Evolutionary conservation across 2,329 filamentous ascomycete genomes (phyloP).

Genomic region (Aureobasidium mangrovei): DNA sequence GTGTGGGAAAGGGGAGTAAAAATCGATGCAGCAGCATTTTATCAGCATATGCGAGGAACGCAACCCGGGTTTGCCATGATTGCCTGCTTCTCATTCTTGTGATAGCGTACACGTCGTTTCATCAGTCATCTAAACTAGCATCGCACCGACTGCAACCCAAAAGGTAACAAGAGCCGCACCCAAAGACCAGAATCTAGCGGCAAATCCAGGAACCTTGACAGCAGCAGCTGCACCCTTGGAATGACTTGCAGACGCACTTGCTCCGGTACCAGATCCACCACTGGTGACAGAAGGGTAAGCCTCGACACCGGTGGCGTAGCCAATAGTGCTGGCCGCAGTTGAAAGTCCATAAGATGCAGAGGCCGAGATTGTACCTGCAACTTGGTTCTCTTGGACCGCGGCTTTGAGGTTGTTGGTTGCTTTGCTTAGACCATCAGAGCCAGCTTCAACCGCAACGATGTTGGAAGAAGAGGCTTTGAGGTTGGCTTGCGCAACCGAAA

Average conservation of each 20-base stretch:
- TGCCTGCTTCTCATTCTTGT: no score
- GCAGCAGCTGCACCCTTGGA: no score
- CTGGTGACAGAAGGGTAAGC: not conserved
- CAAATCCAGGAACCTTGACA: not conserved
- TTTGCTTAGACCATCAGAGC: not conserved
- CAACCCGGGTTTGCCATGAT: no score
- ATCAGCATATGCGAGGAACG: no score
- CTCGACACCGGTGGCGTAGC: not conserved
- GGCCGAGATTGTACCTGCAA: not conserved
- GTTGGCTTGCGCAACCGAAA: conserved; percentile 25
- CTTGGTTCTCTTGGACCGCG: not conserved
- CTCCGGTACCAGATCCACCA: not conserved
- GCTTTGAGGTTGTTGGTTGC: not conserved
- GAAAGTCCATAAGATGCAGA: not conserved
- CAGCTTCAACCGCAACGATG: not conserved
- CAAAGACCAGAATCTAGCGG: not conserved
- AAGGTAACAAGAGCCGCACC: not conserved
- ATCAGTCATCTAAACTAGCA: not conserved
- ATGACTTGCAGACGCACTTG: not conserved
- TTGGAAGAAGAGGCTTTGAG: not conserved
- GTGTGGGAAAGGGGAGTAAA: no score
- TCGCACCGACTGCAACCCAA: not conserved
- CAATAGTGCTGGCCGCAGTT: conserved; percentile 1
- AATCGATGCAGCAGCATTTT: no score
- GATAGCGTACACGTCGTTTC: no score